Evolutionary conservation across 2,329 filamentous ascomycete genomes (phyloP), one percentile per base, ranked within the genome.

Genomic region (Trichoderma cornu-damae): DNA sequence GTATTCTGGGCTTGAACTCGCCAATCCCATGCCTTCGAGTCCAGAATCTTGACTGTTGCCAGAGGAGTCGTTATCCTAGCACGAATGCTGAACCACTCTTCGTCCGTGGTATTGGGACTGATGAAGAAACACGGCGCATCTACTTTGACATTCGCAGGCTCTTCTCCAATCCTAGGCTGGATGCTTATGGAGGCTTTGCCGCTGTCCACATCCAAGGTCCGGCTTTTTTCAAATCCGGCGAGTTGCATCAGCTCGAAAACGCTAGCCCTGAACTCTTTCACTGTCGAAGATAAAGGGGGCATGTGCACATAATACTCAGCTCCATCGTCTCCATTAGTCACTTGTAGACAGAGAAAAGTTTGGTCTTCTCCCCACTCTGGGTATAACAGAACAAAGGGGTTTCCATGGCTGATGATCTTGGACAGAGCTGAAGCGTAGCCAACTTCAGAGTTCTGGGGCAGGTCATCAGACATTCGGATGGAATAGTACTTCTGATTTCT

Each of bases 41-140:
- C 42, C 5, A 58, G 28, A 24, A 69, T 28, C 0, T 44, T 37
- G 3, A 65, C 53, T 1, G 24, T 46, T 1, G 63, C 55, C 1
- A 42, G 22, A 5, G 58, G 55, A 2, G 62, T 59, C 1, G 60
- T 59, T 16, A 69, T 65, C 5, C 53, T 60, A 1, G 57, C 47
- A 11, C 67, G 64, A 12, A 69, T 62, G 3, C 26, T 26, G 22
- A 58, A 60, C 67, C 67, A 69, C 6, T 67, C 64, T 0, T 57
- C 48, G 2, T 67, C 59, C 1, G 52, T 62, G 2, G 64, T 60
- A 1, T 51, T 9, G 0, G 60, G 60, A 0, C 38, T 51, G 4
- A 69, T 43, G 5, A 69, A 30, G 11, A 62, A 65, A 5, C 52
- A 51, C 2, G 58, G 58, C 16, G 48, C 32, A 52, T 59, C 3